Base-by-base conservation (phyloP, 169 alveolate species). In the Besnoitia besnoiti region DNA sequence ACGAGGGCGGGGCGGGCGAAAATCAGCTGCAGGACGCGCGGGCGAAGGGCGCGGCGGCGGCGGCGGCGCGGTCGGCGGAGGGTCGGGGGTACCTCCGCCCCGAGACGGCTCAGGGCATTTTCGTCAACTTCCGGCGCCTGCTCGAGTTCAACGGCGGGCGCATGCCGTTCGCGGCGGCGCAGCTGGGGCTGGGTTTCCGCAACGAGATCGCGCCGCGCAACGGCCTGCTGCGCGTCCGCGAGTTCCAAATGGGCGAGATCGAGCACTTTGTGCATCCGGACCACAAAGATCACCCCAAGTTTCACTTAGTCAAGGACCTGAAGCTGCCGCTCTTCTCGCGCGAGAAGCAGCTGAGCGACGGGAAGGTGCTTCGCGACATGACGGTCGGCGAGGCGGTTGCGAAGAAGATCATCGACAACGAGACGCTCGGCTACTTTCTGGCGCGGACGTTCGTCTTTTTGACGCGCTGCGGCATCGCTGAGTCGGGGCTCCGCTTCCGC, bases 61-160 rank as follows among this genome's bases (percentile, higher is more conserved):
- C 87, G 37, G 4, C 37, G n/a, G 12, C 50, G 3, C 50, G 55
- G 40, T 42, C 87, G 0, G 49, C 87, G 21, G 90, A 82, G 39
- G 90, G 90, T 24, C 62, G 46, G 4, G 90, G 90, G n/a, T 99
- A 85, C 92, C 91, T 99, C 76, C 97, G 99, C 50, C 99, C 99
- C 4, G 99, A 99, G 94, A 99, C 99, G 0, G 99, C 99, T 0
- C 99, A 99, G 95, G 99, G 99, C 40, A 99, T 98, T 59, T 99
- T 99, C 95, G 99, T 99, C 39, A 99, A 99, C 94, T 99, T 98
- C 96, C 96, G 95, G 62, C 95, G 99, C 88, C 95, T 98, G 49
- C 94, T 97, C 27, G 99, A 99, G 89, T 97, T 95, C 90, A 98
- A 98, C 92, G 98, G 99, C n/a, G 98, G 98, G 30, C 97, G 98